phyloP scores from a whole-genome alignment of 768 basidiomycete species.

The Leccinum obscurum region DNA sequence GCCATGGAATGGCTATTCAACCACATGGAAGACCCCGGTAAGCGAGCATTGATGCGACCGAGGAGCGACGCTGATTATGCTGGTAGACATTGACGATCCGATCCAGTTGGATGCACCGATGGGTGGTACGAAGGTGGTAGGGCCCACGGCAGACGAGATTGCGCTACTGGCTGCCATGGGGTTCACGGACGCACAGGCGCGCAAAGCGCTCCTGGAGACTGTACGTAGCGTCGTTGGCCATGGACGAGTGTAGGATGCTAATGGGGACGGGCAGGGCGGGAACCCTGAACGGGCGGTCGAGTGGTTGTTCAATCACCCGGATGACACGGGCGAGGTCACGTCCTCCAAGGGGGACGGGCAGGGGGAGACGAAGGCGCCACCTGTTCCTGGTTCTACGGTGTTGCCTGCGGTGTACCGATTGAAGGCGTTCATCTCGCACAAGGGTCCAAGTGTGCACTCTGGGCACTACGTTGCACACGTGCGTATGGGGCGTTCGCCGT shows the following conservation, averaged over 20 bases:
- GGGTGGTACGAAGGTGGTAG: slow-evolving; percentile 35
- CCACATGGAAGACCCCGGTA: slow-evolving; percentile 94
- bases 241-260: not conserved
- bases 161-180: slow-evolving; percentile 87
- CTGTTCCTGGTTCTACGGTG: slow-evolving; percentile 50
- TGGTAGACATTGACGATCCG: slow-evolving; percentile 82
- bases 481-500: slow-evolving; percentile 23
- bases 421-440: slow-evolving; percentile 96
- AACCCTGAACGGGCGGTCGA: slow-evolving; percentile 87
- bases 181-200: slow-evolving; percentile 78
- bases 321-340: slow-evolving; percentile 70
- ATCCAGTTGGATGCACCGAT: slow-evolving; percentile 39
- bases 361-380: slow-evolving; percentile 12
- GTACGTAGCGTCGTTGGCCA: slow-evolving; percentile 43
- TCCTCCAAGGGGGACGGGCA: slow-evolving; percentile 25
- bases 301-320: slow-evolving; percentile 94
- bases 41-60: slow-evolving; percentile 6
- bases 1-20: slow-evolving; percentile 97
- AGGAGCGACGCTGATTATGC: not conserved
- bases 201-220: slow-evolving; percentile 85
- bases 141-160: slow-evolving; percentile 72
- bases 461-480: slow-evolving; percentile 92
- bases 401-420: slow-evolving; percentile 80
- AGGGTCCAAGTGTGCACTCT: slow-evolving; percentile 93
- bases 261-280: slow-evolving; percentile 48